Evolutionary conservation across 306 rosid species (phyloP).

Genomic region (Casuarina glauca): DNA sequence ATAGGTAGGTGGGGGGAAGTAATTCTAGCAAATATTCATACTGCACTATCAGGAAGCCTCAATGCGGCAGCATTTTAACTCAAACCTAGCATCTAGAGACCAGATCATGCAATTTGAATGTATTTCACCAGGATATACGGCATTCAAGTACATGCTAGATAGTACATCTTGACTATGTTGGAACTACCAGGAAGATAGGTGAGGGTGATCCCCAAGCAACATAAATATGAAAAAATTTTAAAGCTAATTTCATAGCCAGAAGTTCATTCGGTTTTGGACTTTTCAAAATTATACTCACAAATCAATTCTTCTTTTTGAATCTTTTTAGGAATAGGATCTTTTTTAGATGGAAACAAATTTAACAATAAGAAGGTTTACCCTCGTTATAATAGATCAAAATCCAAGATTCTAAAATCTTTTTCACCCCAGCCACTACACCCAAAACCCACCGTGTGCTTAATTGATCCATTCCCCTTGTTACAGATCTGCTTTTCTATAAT

Average conservation of each 20-base stretch:
- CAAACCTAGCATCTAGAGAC: neutral
- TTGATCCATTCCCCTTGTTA: neutral
- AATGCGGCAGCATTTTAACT: neutral
- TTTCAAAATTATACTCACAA: too few species aligned
- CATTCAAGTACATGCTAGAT: neutral
- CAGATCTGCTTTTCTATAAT: neutral
- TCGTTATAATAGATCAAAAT: constrained; percentile 9
- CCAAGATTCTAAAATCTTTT: constrained; percentile 9
- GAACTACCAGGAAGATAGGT: too few species aligned
- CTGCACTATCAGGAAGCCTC: neutral
- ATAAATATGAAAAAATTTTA: neutral
- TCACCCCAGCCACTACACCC: neutral
- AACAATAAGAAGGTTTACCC: neutral
- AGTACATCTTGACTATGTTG: neutral
- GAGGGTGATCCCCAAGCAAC: neutral
- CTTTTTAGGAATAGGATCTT: too few species aligned
- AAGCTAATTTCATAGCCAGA: too few species aligned
- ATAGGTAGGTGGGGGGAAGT: neutral
- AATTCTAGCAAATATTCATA: neutral
- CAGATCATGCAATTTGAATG: neutral
- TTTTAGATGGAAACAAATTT: constrained; percentile 12
- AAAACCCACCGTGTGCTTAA: constrained; percentile 13
- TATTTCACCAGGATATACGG: constrained; percentile 3
- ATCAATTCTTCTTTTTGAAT: too few species aligned
- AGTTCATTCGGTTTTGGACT: too few species aligned